These are phyloP conservation scores for Fusarium armeniacum DNA, from an alignment of 2,329 filamentous ascomycete genomes.

Conservation along the genomic window DNA sequence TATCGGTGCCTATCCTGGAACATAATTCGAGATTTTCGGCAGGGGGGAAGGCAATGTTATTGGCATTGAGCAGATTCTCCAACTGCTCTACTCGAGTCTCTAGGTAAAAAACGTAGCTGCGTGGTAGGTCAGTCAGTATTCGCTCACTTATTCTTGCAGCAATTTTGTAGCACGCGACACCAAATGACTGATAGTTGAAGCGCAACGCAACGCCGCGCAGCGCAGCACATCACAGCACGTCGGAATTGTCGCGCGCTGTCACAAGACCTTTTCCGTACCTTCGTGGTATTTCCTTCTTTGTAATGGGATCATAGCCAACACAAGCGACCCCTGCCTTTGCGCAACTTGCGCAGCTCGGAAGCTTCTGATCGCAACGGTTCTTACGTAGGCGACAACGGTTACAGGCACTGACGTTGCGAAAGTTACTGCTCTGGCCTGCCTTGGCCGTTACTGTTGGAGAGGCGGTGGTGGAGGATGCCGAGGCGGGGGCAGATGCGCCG, in stretches of 20 bases:
- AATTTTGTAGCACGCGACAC: not conserved
- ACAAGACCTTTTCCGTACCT: slow-evolving; percentile 71
- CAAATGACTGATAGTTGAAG: not conserved
- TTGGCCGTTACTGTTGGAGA: slow-evolving; percentile 55
- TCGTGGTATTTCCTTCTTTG: slow-evolving; percentile 93
- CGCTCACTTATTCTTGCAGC: not conserved
- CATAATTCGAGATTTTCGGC: slow-evolving; percentile 77
- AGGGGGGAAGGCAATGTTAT: slow-evolving; percentile 79
- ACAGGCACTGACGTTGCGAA: slow-evolving; percentile 92
- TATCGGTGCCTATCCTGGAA: slow-evolving; percentile 63
- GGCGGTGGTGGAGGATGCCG: slow-evolving; percentile 45
- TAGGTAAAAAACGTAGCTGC: slow-evolving; percentile 92
- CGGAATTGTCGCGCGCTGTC: slow-evolving; percentile 24
- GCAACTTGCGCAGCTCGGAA: slow-evolving; percentile 91
- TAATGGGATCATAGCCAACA: slow-evolving; percentile 96
- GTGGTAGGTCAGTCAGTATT: slow-evolving; percentile 47
- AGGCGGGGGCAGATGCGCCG: slow-evolving; percentile 51
- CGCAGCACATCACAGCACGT: not conserved
- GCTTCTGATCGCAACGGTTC: slow-evolving; percentile 93
- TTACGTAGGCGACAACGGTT: slow-evolving; percentile 93
- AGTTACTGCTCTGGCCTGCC: slow-evolving; percentile 73
- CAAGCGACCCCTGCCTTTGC: slow-evolving; percentile 93
- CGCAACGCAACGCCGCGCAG: not conserved
- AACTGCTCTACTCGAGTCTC: slow-evolving; percentile 88
- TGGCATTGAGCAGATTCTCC: slow-evolving; percentile 78